Evolutionary conservation across 202 grass and related monocot genomes (phyloP).

Genomic region (Cymbopogon flexuosus): DNA sequence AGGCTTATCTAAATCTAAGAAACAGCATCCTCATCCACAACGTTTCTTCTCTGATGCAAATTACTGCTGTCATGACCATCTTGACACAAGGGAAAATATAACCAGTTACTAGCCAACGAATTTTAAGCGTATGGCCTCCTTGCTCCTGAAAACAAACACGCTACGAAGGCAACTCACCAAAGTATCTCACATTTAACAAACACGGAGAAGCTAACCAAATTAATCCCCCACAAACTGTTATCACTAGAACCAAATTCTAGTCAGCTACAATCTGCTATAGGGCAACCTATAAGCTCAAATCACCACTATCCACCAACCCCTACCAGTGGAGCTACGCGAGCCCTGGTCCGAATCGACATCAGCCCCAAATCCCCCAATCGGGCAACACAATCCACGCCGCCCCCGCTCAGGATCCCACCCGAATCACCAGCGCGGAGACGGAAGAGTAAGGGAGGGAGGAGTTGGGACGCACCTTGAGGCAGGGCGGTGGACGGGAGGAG

Average conservation of each 20-base stretch:
- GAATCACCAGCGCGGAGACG: not conserved
- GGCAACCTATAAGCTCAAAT: not conserved
- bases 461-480: conserved; percentile 2
- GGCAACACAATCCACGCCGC: not conserved
- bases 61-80: not conserved
- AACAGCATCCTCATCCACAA: not conserved
- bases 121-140: not conserved
- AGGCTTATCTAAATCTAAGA: not conserved
- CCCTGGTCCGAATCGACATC: not conserved
- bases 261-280: not conserved
- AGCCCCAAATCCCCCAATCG: not conserved
- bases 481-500: conserved; percentile 30
- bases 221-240: not conserved
- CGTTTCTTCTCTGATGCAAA: not conserved
- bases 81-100: not conserved
- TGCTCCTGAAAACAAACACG: not conserved
- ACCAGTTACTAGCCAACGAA: not conserved
- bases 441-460: not conserved
- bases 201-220: not conserved
- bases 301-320: not conserved
- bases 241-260: not conserved
- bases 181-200: not conserved
- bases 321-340: not conserved
- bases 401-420: not conserved
- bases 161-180: not conserved